Base-by-base conservation (phyloP, 305 asterid genomes). In the Coffea humblotiana region DNA sequence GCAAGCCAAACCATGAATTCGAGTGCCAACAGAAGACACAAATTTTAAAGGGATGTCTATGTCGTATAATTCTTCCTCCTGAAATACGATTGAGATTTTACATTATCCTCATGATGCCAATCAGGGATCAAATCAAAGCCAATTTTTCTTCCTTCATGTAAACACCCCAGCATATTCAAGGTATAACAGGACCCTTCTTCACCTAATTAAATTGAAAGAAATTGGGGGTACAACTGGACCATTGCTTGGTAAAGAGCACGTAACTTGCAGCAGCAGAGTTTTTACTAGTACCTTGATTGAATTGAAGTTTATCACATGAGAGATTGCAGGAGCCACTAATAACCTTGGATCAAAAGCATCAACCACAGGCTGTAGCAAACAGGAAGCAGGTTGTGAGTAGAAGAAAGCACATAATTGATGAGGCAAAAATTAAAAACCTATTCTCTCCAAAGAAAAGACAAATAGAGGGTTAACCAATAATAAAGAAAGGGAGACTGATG, bases 311-410 rank as follows among this genome's bases (percentile, higher is more conserved):
- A 96, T 85, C 81, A 92, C 87, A 85, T 96, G 99, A 61, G 97
- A 91, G 74, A 91, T 83, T 71, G 97, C 97, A 66, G 99, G 99
- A 74, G 99, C 97, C 83, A 95, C 99, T 91, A 95, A 88, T 83
- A 93, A 83, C 84, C 99, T 90, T 79, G 97, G 94, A 90, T 96
- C 99, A 75, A 96, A 96, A 86, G 98, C 98, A 88, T 96, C 99
- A 88, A 96, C 99, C 70, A 96, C 99, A 63, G 99, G 99, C 99
- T 96, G 97, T 79, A 86, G 68, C 82, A 82, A 82, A 76, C 73
- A 83, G 74, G 77, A 82, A 67, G 76, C 27, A 80, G 79, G 58
- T 9, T 37, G 69, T 64, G 52, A 83, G 74, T n/a, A 29, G 56
- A 58, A 68, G 29, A 81, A 15, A 10, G 19, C 16, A 49, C 23